phyloP scores from a whole-genome alignment of 257 asterid species.

The Solanum appendiculatum region DNA sequence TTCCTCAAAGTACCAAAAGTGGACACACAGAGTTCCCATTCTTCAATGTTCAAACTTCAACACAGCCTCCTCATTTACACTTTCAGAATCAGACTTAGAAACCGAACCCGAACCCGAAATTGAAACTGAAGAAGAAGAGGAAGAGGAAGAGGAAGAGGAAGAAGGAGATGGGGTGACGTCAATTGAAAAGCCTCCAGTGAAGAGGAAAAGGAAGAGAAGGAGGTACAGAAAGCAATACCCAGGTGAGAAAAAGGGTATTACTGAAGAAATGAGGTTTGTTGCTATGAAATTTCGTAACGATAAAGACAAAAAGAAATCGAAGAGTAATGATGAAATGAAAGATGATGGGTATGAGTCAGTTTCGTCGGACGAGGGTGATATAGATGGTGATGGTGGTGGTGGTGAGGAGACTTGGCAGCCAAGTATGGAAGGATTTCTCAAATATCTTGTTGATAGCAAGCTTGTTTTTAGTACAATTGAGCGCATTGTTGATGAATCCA shows the following conservation, averaged over 20 bases:
- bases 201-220: conserved; percentile 29
- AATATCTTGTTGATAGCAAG: conserved; percentile 74
- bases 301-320: conserved; percentile 2
- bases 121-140: conserved; percentile 24
- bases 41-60: conserved; percentile 18
- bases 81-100: conserved; percentile 9
- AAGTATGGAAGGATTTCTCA: conserved; percentile 59
- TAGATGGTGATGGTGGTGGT: not conserved
- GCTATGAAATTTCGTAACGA: conserved; percentile 70
- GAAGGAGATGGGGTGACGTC: conserved; percentile 6
- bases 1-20: not conserved
- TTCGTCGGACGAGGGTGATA: conserved; percentile 4
- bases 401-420: conserved; percentile 61
- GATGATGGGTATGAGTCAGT: conserved; percentile 10
- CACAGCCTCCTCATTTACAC: conserved; percentile 2
- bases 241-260: conserved; percentile 70
- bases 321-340: not conserved
- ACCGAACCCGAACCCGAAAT: conserved; percentile 27
- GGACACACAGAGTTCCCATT: not conserved
- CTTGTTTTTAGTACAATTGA: conserved; percentile 78
- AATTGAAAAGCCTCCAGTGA: conserved; percentile 16
- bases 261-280: conserved; percentile 93
- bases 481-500: conserved; percentile 80
- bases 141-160: conserved; percentile 2
- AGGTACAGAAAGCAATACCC: conserved; percentile 81